Evolutionary conservation across 495 filamentous ascomycete species (phyloP), one percentile per base, ranked within the genome.

Genomic region (Annulohypoxylon bovei): DNA sequence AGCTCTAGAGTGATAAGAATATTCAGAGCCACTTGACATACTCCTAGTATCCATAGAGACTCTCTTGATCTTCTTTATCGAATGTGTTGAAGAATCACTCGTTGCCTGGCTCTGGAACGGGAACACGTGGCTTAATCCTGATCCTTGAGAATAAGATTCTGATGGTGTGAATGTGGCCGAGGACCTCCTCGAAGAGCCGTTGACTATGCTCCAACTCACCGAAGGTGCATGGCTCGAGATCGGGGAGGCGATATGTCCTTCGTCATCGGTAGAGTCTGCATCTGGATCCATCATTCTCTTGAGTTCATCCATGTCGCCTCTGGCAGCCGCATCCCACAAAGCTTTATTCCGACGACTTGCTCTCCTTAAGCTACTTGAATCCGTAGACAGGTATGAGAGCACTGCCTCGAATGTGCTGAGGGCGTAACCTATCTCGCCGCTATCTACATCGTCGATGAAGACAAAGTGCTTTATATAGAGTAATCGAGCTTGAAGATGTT

Each of bases 331-430:
- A 76, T 95, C 89, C 96, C 96, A 99, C 9, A 99, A 81, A 5
- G 88, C 87, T 74, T 90, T 89, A 75, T 99, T 99, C 12, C 92
- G 85, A 50, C 88, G 85, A 78, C 96, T 99, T 9, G 94, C 92
- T 73, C 88, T 90, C 61, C 93, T 87, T 35, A 99, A 79, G 20
- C 88, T 91, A 18, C 89, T 90, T 0, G 94, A 93, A 69, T 97
- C 94, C 25, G 88, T 89, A 20, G 90, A 86, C 16, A 99, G 86
- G 79, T 99, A 98, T 7, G 93, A 92, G 11, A 99, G 81, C 4
- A 99, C 96, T 0, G 93, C 96, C 80, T 99, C 96, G 53, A 97
- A 92, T 0, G 96, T 99, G 75, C 95, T 98, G 32, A 99, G 81
- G 5, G 97, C 93, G 80, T 99, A 99, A 23, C 96, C 96, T 83